Evolutionary conservation across 306 rosid species (phyloP).

Genomic region (Vigna radiata): DNA sequence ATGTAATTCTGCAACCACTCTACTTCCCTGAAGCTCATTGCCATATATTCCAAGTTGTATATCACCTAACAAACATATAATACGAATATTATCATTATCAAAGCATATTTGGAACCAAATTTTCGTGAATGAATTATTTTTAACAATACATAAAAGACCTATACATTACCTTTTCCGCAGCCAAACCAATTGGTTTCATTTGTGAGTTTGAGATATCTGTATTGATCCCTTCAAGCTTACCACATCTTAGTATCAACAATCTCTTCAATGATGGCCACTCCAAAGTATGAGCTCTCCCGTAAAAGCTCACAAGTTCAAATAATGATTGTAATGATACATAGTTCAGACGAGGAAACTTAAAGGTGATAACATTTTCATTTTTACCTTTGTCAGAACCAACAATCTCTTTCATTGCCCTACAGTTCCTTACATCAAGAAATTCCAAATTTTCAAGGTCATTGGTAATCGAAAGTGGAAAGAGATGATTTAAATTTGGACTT

Average conservation of each 20-base stretch:
- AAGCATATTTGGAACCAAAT: not conserved
- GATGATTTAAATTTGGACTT: not conserved
- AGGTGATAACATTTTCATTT: too few relatives aligned
- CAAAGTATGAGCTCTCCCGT: not conserved
- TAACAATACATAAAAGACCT: not conserved
- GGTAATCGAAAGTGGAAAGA: conserved; percentile 44
- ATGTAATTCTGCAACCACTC: conserved; percentile 3
- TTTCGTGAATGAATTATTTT: not conserved
- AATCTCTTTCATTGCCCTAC: too few relatives aligned
- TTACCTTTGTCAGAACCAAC: too few relatives aligned
- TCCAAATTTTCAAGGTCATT: conserved; percentile 14
- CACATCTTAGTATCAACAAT: not conserved
- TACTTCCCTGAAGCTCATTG: not conserved
- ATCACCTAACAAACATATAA: conserved; percentile 22
- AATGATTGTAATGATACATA: too few relatives aligned
- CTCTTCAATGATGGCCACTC: conserved; percentile 17
- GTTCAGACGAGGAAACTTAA: too few relatives aligned
- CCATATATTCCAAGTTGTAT: not conserved
- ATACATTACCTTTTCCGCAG: conserved; percentile 25
- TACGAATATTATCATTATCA: not conserved
- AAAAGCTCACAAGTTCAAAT: not conserved
- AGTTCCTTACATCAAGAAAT: not conserved
- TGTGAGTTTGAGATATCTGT: conserved; percentile 1
- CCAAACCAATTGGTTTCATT: conserved; percentile 13
- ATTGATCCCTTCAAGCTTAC: conserved; percentile 23